These are phyloP conservation scores for Botrytis fabae DNA, from an alignment of 2,329 filamentous ascomycete species.

Conservation along the genomic window DNA sequence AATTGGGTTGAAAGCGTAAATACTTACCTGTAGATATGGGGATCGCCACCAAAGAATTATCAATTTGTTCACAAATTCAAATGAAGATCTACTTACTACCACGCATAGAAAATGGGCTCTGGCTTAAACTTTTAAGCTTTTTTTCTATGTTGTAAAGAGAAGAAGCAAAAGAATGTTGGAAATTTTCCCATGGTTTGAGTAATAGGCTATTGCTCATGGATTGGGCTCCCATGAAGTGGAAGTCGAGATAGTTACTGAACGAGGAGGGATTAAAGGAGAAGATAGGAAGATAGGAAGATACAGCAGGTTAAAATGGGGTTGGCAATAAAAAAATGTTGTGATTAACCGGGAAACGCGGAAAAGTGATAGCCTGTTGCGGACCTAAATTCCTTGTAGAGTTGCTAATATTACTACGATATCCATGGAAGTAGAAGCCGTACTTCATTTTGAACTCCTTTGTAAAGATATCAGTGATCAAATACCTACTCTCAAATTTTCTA, in stretches of 20 bases:
- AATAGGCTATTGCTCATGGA: too few species aligned
- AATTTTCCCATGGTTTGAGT: too few species aligned
- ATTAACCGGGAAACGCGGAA: not conserved
- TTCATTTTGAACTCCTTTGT: not conserved
- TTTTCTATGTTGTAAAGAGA: not conserved
- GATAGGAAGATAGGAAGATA: not conserved
- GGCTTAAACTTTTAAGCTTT: not conserved
- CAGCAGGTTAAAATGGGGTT: not conserved
- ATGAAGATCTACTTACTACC: not conserved
- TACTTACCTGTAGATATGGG: not conserved
- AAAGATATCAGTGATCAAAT: not conserved
- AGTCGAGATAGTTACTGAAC: not conserved
- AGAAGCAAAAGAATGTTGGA: not conserved
- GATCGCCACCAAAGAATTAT: not conserved
- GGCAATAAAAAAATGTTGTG: not conserved
- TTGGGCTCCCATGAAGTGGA: not conserved
- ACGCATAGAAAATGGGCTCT: not conserved
- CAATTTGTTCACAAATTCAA: not conserved
- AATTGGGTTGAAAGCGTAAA: not conserved
- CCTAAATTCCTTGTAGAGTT: not conserved
- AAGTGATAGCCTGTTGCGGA: not conserved
- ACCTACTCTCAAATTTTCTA: constrained; percentile 21
- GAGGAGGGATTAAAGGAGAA: too few species aligned
- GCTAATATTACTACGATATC: not conserved
- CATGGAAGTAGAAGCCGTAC: too few species aligned